Evolutionary conservation across 2,329 filamentous ascomycete species (phyloP).

Genomic region (Phialophora expanda): DNA sequence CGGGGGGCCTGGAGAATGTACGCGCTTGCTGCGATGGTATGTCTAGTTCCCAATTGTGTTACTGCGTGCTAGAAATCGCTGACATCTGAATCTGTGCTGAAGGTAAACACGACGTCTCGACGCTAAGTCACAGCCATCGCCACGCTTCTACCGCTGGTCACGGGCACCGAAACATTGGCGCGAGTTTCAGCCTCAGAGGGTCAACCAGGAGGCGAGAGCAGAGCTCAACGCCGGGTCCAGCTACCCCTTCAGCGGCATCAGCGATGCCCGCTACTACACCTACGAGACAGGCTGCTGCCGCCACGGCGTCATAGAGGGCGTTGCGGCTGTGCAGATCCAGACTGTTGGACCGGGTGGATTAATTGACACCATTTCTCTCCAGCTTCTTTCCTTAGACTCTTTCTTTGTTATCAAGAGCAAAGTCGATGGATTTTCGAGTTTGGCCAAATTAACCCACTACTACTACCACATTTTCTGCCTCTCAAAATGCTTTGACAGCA

Average conservation of each 20-base stretch:
- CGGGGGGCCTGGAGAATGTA: constrained; percentile 86
- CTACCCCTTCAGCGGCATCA: constrained; percentile 1
- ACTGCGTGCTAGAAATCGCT: not conserved
- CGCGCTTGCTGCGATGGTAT: constrained; percentile 95
- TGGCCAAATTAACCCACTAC: not conserved
- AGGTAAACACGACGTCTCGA: constrained; percentile 40
- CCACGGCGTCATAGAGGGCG: constrained; percentile 18
- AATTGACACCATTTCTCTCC: not conserved
- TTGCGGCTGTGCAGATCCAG: constrained; percentile 8
- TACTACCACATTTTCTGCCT: not conserved
- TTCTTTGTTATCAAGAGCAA: not conserved
- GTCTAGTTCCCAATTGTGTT: constrained; percentile 8
- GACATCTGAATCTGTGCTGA: constrained; percentile 7
- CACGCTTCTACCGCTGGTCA: constrained; percentile 25
- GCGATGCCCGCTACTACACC: constrained; percentile 15
- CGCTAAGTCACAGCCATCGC: constrained; percentile 35
- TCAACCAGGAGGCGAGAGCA: constrained; percentile 29
- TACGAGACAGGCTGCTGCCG: constrained; percentile 19
- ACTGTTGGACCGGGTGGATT: not conserved
- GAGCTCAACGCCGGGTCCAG: constrained; percentile 24
- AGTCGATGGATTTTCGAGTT: not conserved
- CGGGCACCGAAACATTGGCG: constrained; percentile 27
- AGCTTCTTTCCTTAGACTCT: not conserved
- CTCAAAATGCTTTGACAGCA: not conserved
- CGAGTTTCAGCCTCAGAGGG: constrained; percentile 35